A percentile compares a stretch with the other conserved stretches of the same genome.
These are phyloP conservation scores for Scedosporium minutisporum DNA, from an alignment of 2,329 filamentous ascomycete genomes.

Conservation along the genomic window DNA sequence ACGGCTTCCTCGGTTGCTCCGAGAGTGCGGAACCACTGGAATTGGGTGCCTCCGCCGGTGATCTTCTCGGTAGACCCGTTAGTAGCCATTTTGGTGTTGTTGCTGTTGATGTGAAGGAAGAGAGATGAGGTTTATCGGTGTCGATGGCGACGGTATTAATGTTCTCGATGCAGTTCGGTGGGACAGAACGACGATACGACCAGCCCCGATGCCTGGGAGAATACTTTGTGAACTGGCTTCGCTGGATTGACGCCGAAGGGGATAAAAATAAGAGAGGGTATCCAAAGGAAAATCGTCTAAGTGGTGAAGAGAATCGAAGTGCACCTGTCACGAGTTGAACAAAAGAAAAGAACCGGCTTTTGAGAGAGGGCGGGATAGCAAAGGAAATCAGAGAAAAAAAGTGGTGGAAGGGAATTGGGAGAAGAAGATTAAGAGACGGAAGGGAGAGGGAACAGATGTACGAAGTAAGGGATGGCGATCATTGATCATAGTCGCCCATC, in stretches of 20 bases:
- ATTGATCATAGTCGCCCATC: background rate
- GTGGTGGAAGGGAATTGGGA: conserved; percentile 7
- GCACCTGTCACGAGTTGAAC: conserved; percentile 7
- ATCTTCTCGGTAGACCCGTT: conserved; percentile 49
- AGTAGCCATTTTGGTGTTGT: background rate
- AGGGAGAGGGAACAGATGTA: conserved; percentile 4
- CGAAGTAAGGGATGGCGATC: background rate
- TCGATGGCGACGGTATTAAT: background rate
- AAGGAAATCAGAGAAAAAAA: conserved; percentile 8
- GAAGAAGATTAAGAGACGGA: conserved; percentile 9
- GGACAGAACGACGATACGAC: too few relatives aligned
- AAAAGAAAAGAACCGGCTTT: conserved; percentile 11
- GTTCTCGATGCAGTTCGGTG: too few relatives aligned
- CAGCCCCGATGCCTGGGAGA: too few relatives aligned
- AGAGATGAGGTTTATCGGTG: conserved; percentile 7
- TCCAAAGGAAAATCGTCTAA: background rate
- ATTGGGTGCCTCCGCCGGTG: conserved; percentile 44
- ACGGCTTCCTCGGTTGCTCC: conserved; percentile 50
- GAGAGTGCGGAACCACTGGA: conserved; percentile 46
- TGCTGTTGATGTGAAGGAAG: background rate
- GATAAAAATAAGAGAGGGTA: conserved; percentile 8
- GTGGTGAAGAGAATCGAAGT: conserved; percentile 7
- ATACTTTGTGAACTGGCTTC: background rate
- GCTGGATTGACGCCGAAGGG: conserved; percentile 10
- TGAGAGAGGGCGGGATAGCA: conserved; percentile 6